Base-by-base conservation (phyloP, 495 filamentous ascomycete genomes). In the Daldinia concentrica region DNA sequence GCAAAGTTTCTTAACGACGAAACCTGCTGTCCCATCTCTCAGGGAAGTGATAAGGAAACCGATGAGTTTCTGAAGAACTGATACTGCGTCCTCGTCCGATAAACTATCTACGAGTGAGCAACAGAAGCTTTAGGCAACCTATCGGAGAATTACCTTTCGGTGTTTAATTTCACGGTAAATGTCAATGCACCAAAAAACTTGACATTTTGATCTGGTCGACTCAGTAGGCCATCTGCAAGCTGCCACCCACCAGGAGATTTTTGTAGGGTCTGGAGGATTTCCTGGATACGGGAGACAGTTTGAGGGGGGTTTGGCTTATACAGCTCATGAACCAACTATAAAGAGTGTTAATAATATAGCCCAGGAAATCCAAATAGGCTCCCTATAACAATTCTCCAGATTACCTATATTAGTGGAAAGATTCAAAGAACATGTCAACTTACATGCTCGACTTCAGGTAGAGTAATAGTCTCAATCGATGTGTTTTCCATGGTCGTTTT, bases 161-260 rank as follows among this genome's bases (percentile, higher is more conserved):
- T 86, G 71, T 98, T 97, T 56, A 98, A 84, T 81, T 98, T 98
- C 54, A 98, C 90, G 15, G 90, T 95, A 73, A 97, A 93, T 0
- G 94, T 98, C 66, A 97, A 84, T 32, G 95, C 95, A n/a, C 92
- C 95, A 77, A 94, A 97, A 82, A 98, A 99, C 43, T 91, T 89
- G 73, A 94, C 88, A 57, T 93, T 88, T 30, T 90, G 85, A 71
- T 89, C 87, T 2, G 85, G 81, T 66, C 85, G 88, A 32, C 81
- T 75, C 19, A 97, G 80, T 12, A 98, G 84, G 17, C 85, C 86
- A 74, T 94, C 87, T 8, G 93, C 94, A 15, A 98, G 83, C 62
- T 91, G 85, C 95, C 94, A 98, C 58, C 93, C 95, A 74, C 92
- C 82, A 0, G 89, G 83, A 6, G 91, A 90, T 70, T 88, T 87